These are phyloP conservation scores for Ustilago crameri DNA, from an alignment of 1,284 basidiomycete species.

Conservation along the genomic window DNA sequence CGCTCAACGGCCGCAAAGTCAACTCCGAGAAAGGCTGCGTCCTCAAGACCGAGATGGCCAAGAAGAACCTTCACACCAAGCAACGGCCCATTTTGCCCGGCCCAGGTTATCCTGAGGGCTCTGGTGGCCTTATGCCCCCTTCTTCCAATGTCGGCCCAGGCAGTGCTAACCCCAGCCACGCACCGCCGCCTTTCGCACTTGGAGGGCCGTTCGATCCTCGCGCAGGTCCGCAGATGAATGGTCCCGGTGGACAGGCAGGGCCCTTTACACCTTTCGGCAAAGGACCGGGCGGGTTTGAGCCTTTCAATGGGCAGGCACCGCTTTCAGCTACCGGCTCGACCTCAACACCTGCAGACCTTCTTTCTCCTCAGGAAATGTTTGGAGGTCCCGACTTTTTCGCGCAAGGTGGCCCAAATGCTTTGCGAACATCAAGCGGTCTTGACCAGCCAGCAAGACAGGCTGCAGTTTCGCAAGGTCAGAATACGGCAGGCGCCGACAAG, in stretches of 20 bases:
- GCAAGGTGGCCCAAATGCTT: constrained; percentile 17
- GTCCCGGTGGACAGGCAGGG: constrained; percentile 20
- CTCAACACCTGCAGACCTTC: constrained; percentile 31
- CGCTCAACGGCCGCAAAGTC: constrained; percentile 87
- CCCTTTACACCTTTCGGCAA: constrained; percentile 29
- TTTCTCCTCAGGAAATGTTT: constrained; percentile 53
- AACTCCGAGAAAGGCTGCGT: constrained; percentile 94
- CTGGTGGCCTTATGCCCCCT: constrained; percentile 18
- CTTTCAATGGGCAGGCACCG: constrained; percentile 18
- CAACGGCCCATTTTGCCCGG: constrained; percentile 47
- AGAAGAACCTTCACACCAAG: constrained; percentile 94
- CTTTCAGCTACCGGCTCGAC: constrained; percentile 4
- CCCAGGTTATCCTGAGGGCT: constrained; percentile 34
- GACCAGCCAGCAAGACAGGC: constrained; percentile 13
- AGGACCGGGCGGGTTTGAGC: constrained; percentile 31
- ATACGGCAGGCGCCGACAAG: constrained; percentile 30
- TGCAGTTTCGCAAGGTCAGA: constrained; percentile 15
- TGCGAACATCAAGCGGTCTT: constrained; percentile 19
- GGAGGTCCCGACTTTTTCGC: constrained; percentile 36
- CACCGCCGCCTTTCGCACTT: constrained; percentile 25
- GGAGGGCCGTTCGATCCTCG: constrained; percentile 40
- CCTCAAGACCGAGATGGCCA: constrained; percentile 98
- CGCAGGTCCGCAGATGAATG: constrained; percentile 30
- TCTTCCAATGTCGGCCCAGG: constrained; percentile 11
- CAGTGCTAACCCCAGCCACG: constrained; percentile 8